Percentiles rank a stretch among this genome's conserved stretches.
Conservation (phyloP, 306 rosid genomes). For the Rosa chinensis region DNA sequence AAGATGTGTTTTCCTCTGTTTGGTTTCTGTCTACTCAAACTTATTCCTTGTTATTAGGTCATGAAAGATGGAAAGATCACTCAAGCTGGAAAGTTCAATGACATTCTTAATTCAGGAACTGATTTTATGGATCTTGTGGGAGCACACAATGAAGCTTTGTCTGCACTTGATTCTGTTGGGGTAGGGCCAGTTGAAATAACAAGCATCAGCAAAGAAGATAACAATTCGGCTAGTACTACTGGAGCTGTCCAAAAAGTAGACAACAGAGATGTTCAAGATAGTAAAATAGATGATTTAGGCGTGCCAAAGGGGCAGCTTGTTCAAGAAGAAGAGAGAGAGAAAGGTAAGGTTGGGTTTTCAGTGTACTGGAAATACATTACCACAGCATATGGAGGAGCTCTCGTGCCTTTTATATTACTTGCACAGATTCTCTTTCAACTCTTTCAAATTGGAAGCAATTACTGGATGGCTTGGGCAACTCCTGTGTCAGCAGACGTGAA, state of each 20-base stretch:
- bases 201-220: conserved; percentile 30
- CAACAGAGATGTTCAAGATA: conserved; percentile 32
- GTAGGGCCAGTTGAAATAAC: conserved; percentile 25
- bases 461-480: conserved; percentile 96
- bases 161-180: conserved; percentile 49
- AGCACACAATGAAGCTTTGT: conserved; percentile 78
- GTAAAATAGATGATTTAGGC: conserved; percentile 33
- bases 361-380: conserved; percentile 77
- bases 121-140: conserved; percentile 86
- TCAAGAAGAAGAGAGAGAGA: conserved; percentile 93
- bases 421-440: conserved; percentile 60
- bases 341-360: conserved; percentile 68
- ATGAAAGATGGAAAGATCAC: conserved; percentile 79
- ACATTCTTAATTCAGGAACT: conserved; percentile 58
- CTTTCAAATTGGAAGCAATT: conserved; percentile 88
- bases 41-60: conserved; percentile 45
- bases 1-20: not conserved
- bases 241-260: conserved; percentile 38
- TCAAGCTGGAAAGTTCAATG: conserved; percentile 72
- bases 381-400: conserved; percentile 75
- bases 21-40: not conserved
- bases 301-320: conserved; percentile 66
- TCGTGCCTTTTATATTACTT: conserved; percentile 73
- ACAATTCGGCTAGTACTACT: conserved; percentile 14
- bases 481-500: conserved; percentile 61